A percentile compares a stretch with the other conserved stretches of the same genome.
These are phyloP conservation scores for Ustilago vetiveriae DNA, from an alignment of 1,284 basidiomycete genomes.

Conservation along the genomic window DNA sequence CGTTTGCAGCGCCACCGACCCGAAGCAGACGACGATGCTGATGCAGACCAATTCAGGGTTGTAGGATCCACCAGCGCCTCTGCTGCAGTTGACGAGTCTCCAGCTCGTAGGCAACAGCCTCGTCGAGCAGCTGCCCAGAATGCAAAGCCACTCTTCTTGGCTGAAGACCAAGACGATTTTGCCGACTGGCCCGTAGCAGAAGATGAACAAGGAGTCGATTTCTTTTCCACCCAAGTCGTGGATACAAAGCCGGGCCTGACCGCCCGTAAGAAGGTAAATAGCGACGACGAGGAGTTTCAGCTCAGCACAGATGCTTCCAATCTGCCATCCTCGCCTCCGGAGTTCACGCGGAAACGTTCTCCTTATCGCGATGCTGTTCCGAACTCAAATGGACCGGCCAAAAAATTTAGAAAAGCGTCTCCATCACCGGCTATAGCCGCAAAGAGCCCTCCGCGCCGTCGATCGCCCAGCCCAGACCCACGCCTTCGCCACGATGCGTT, in stretches of 20 bases:
- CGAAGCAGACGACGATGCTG: not conserved
- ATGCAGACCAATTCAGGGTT: slow-evolving; percentile 7
- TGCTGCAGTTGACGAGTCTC: not conserved
- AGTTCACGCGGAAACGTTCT: slow-evolving; percentile 8
- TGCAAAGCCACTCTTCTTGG: slow-evolving; percentile 41
- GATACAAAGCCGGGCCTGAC: not conserved
- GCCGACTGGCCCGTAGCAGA: slow-evolving; percentile 16
- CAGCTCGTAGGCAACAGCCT: slow-evolving; percentile 27
- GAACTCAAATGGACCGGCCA: not conserved
- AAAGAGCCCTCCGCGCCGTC: slow-evolving; percentile 3
- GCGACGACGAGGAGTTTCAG: slow-evolving; percentile 29
- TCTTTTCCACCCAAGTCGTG: slow-evolving; percentile 24
- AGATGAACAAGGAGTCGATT: slow-evolving; percentile 15
- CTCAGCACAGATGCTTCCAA: slow-evolving; percentile 4
- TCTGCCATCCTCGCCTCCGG: slow-evolving; percentile 6
- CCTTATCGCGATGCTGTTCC: not conserved
- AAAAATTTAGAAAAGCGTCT: slow-evolving; percentile 9
- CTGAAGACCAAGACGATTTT: slow-evolving; percentile 32
- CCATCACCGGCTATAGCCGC: slow-evolving; percentile 7
- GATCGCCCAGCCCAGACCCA: slow-evolving; percentile 37
- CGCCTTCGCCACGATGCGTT: slow-evolving; percentile 44
- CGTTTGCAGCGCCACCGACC: not conserved
- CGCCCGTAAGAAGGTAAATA: slow-evolving; percentile 4
- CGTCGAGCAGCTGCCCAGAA: slow-evolving; percentile 27
- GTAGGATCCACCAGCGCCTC: slow-evolving; percentile 11